These are phyloP conservation scores for Stagonosporopsis rhizophila DNA, from an alignment of 2,329 filamentous ascomycete species.

Conservation along the genomic window DNA sequence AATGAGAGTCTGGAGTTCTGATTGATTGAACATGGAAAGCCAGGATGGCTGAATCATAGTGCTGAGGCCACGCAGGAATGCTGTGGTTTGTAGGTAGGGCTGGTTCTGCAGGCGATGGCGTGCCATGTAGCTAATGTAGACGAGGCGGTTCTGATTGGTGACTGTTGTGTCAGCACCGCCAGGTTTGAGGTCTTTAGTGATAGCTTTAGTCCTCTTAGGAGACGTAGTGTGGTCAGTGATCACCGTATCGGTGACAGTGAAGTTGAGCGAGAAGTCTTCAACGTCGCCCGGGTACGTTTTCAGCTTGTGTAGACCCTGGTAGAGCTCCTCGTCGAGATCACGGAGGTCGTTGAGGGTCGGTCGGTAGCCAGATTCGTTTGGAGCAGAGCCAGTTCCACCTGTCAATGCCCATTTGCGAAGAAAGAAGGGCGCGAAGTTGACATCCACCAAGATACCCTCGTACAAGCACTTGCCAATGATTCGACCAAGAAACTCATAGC, in stretches of 20 bases:
- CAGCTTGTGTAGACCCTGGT: conserved; percentile 80
- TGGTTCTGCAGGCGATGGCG: conserved; percentile 85
- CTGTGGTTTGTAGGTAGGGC: conserved; percentile 79
- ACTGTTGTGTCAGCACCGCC: conserved; percentile 79
- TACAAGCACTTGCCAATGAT: conserved; percentile 97
- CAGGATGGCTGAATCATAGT: conserved; percentile 89
- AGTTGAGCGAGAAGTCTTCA: conserved; percentile 81
- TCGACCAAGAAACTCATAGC: conserved; percentile 90
- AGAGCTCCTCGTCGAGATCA: conserved; percentile 88
- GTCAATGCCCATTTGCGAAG: conserved; percentile 91
- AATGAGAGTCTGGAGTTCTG: conserved; percentile 90
- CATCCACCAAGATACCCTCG: conserved; percentile 92
- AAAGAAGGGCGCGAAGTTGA: conserved; percentile 94
- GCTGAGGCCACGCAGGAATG: conserved; percentile 85
- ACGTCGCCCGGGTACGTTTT: conserved; percentile 89
- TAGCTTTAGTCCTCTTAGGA: conserved; percentile 60
- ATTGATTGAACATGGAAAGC: conserved; percentile 99
- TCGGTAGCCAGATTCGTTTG: conserved; percentile 76
- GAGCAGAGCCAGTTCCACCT: conserved; percentile 67
- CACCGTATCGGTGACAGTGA: conserved; percentile 80
- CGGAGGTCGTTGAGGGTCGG: conserved; percentile 94
- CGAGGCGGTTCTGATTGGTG: conserved; percentile 87
- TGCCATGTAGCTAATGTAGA: conserved; percentile 94
- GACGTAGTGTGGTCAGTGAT: conserved; percentile 43
- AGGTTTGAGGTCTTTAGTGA: conserved; percentile 77